Evolutionary conservation across 2,329 filamentous ascomycete genomes (phyloP), one percentile per base, ranked within the genome.

Genomic region (Furcasterigmium furcatum): DNA sequence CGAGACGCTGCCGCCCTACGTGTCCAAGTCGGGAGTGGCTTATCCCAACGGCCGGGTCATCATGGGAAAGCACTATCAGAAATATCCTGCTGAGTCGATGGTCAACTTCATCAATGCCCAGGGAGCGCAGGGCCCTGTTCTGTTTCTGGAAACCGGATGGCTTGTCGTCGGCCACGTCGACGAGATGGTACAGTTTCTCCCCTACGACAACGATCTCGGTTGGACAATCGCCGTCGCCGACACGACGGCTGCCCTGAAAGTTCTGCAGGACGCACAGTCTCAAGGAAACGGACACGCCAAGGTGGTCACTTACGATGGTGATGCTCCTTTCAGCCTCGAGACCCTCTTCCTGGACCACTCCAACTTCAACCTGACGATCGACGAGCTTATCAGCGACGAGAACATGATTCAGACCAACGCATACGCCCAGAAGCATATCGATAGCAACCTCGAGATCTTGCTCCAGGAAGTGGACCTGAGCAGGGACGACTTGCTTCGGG

Each of bases 1-100:
- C 4, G 66, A 70, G 46, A 64, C 64, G 0, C 67, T 68, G 22
- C 67, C 64, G 5, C 66, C 67, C 0, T 47, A 49, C 19, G 41
- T n/a, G 4, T 48, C 42, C 13, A 41, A 43, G 18, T 38, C 34
- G 21, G 46, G 39, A 2, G 38, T 43, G 7, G 9, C 21, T n/a
- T 41, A 41, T 24, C 38, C 38, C 22, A 24, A 21, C 22, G 38
- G 38, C 38, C 38, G 38, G 19, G 24, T 41, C 21, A 27, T 41
- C 22, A 25, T 25, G 21, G 38, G 38, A 12, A 4, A 27, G 20
- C 16, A n/a, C 19, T 19, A 25, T 22, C 13, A 24, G 4, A 12
- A 12, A 10, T 9, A 20, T 12, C 16, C 19, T 6, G 38, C n/a
- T 3, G 13, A 60, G 24, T 46, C 53, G 9, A 53, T 69, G 19